Evolutionary conservation across 176 grass and related monocot species (phyloP).

Genomic region (barley (Hordeum vulgare)): DNA sequence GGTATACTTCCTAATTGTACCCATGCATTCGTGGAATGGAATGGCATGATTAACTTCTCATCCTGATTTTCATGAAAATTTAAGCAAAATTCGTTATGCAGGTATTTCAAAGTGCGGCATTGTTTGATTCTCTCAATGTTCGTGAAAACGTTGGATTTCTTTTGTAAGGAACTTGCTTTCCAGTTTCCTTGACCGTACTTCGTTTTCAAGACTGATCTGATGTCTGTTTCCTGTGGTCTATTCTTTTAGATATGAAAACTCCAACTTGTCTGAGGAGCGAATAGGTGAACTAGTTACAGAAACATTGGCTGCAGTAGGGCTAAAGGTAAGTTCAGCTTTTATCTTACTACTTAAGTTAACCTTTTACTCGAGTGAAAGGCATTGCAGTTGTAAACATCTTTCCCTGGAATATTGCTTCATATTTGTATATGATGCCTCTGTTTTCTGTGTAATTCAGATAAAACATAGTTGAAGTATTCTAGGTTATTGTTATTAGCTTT

Average conservation of each 20-base stretch:
- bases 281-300: constrained; percentile 77
- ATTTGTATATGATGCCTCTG: neutral
- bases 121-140: constrained; percentile 95
- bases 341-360: neutral
- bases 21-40: constrained; percentile 11
- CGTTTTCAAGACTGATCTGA: constrained; percentile 4
- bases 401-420: neutral
- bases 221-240: constrained; percentile 21
- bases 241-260: constrained; percentile 84
- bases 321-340: constrained; percentile 64
- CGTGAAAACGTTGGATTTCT: constrained; percentile 97
- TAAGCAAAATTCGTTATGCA: constrained; percentile 24
- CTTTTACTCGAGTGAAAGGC: neutral
- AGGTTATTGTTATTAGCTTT: neutral
- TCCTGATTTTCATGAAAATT: neutral
- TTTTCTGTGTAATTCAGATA: neutral
- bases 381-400: neutral
- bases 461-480: neutral
- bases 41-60: constrained; percentile 17
- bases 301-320: constrained; percentile 79
- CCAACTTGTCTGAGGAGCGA: constrained; percentile 51
- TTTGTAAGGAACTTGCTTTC: constrained; percentile 64
- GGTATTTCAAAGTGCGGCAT: constrained; percentile 97
- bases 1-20: constrained; percentile 38
- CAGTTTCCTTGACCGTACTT: constrained; percentile 1